Evolutionary conservation across 2,329 filamentous ascomycete genomes (phyloP), one percentile per base, ranked within the genome.

Genomic region (Exophiala lecanii-corni): DNA sequence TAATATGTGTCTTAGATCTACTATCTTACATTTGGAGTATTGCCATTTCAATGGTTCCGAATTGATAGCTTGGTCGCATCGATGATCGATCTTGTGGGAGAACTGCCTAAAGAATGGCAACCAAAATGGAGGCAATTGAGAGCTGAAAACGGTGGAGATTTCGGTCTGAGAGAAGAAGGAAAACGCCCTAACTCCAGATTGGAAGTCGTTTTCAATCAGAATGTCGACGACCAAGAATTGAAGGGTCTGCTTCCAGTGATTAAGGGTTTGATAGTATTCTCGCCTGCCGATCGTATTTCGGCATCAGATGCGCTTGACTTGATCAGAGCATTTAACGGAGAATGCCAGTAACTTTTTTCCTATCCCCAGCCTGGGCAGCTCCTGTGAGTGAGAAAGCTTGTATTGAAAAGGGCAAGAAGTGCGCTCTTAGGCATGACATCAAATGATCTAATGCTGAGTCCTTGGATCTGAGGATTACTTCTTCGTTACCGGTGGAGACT

Each of bases 1-100:
- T 38, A 26, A 47, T 12, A 33, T 42, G 17, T 47, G 18, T 25
- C 15, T 17, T 26, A 47, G 39, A 47, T 47, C n/a, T 47, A 39
- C 35, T 42, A 32, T 39, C 36, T 47, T 19, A 26, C 34, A 19
- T 42, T 42, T 19, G 43, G 39, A 39, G 20, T 15, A 15, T 39
- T 47, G n/a, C 35, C 45, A 5, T 39, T 33, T 20, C 16, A 18
- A 12, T 40, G 23, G 28, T 43, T 19, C 19, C 7, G 35, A 28
- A 43, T 36, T 28, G 28, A 43, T 20, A n/a, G 12, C 36, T 47
- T 47, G 30, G 32, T 43, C 20, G 36, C 17, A 31, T 23, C 39
- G 21, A 43, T 43, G 39, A 47, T 39, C n/a, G 34, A 43, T 15
- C 10, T 43, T 39, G 17, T 43, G 12, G 33, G 33, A 18, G 43